Base-by-base conservation (phyloP, 768 basidiomycete species). In the Arthromyces matolae region DNA sequence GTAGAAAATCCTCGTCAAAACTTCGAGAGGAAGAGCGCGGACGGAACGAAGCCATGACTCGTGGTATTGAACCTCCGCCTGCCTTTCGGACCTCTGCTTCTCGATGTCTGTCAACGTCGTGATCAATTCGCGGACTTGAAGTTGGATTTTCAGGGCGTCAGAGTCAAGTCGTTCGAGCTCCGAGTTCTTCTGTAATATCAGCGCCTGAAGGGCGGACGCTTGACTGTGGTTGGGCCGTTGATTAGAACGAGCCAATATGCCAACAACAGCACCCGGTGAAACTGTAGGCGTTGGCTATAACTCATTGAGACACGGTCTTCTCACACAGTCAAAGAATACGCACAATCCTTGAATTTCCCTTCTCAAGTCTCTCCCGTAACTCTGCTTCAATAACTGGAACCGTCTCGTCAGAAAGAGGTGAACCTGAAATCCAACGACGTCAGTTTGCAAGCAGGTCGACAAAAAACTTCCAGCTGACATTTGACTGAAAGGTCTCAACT, bases 1-100 rank as follows among this genome's bases (percentile, higher is more conserved):
- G 12, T 14, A 10, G 14, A 50, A 45, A 2, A 50, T 50, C 12
- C 37, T 44, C 5, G 13, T 32, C 18, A 50, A 38, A 28, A 50
- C 18, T 24, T 50, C 43, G 0, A 29, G n/a, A 5, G 49, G 49
- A 16, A 50, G 36, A 10, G 45, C 37, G 23, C 43, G 49, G 22
- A 25, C 36, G 3, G 49, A 37, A 22, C 5, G 10, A 4, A 50
- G 35, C 19, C 42, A 39, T 2, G 28, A 29, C 25, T 32, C 36
- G 41, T 18, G 34, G 9, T 1, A 50, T 8, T 50, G 25, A 6
- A 38, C 43, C 23, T 39, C 31, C 3, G 35, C 14, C 10, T 39
- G 34, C 13, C 16, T 39, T 22, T 22, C 13, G 1, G 16, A 2
- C 18, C 43, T 33, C 22, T 12, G 10, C 6, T 27, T 24, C 12